Base-by-base conservation (phyloP, 768 basidiomycete species). In the Tremella fuciformis region DNA sequence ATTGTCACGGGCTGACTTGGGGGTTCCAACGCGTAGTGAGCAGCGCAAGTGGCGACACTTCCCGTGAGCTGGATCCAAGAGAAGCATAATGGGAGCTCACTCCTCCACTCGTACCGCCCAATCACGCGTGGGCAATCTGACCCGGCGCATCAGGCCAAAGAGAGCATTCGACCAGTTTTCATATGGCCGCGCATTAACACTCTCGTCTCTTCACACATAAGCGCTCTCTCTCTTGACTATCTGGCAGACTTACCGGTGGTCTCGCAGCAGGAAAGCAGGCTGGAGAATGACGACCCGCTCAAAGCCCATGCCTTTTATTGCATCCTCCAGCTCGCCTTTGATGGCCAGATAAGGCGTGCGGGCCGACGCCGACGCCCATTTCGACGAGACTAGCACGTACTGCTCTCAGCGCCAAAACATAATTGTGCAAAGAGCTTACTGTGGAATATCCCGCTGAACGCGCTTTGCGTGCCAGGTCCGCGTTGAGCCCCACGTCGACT, bases 291-390 rank as follows among this genome's bases (percentile, higher is more conserved):
- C 50, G 22, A 54, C 59, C 3, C 59, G 55, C 16, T 66, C 57
- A 53, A 73, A 76, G 3, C 53, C 60, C 51, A 74, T 64, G 0
- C 11, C 50, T 26, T 67, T 71, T 6, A 74, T 52, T 19, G 44
- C 64, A 19, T 76, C 71, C 44, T 76, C 71, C 26, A 76, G 50
- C 50, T 64, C 46, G 25, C 75, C 75, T 56, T 76, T 76, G 60
- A 76, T 71, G 21, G 42, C n/a, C 0, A 56, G 39, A 37, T 76
- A 76, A 22, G 63, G 62, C 24, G 64, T 55, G 25, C 40, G 42
- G 0, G 69, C 68, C 13, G 38, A 55, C 1, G 69, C 21, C n/a
- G 29, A 25, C 0, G 67, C 64, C 4, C 69, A 68, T 15, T 49
- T 54, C 3, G 67, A 65, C 0, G 75, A 74, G 13, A 74, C 68